A percentile compares a stretch with the other conserved stretches of the same genome.
Conservation (phyloP, 1,139 yeast species). For the Wickerhamomyces sp. region DNA sequence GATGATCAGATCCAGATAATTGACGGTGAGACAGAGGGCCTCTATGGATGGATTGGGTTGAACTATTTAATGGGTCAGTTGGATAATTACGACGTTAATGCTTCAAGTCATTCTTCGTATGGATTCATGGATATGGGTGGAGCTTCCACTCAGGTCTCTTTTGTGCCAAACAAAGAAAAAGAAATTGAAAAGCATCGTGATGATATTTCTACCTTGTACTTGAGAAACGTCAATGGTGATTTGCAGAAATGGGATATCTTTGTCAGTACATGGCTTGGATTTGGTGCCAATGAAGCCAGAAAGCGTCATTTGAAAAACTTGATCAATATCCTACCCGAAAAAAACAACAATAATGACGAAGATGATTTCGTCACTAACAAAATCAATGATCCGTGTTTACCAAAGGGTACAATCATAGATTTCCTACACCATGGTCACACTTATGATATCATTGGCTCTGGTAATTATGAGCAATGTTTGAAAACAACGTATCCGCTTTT, state of each 20-base stretch:
- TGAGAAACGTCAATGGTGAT: slow-evolving; percentile 58
- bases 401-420: slow-evolving; percentile 48
- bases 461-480: slow-evolving; percentile 64
- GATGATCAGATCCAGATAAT: slow-evolving; percentile 61
- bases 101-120: slow-evolving; percentile 43
- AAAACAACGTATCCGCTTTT: slow-evolving; percentile 66
- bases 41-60: slow-evolving; percentile 76
- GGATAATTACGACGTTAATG: slow-evolving; percentile 36
- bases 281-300: slow-evolving; percentile 80
- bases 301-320: slow-evolving; percentile 56
- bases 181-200: slow-evolving; percentile 56
- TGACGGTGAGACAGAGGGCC: slow-evolving; percentile 78
- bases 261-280: slow-evolving; percentile 81
- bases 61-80: slow-evolving; percentile 62
- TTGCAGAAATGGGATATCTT: slow-evolving; percentile 66
- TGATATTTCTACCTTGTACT: slow-evolving; percentile 53
- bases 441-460: slow-evolving; percentile 57
- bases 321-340: slow-evolving; percentile 38
- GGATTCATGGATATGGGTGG: slow-evolving; percentile 95
- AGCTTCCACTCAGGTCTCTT: slow-evolving; percentile 78
- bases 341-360: slow-evolving; percentile 33
- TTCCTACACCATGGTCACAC: slow-evolving; percentile 39
- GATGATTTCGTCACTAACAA: slow-evolving; percentile 35
- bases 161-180: slow-evolving; percentile 54
- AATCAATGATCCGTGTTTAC: slow-evolving; percentile 68